Base-by-base conservation (phyloP, 2,329 filamentous ascomycete genomes). In the Beauveria scarabaeidicola region DNA sequence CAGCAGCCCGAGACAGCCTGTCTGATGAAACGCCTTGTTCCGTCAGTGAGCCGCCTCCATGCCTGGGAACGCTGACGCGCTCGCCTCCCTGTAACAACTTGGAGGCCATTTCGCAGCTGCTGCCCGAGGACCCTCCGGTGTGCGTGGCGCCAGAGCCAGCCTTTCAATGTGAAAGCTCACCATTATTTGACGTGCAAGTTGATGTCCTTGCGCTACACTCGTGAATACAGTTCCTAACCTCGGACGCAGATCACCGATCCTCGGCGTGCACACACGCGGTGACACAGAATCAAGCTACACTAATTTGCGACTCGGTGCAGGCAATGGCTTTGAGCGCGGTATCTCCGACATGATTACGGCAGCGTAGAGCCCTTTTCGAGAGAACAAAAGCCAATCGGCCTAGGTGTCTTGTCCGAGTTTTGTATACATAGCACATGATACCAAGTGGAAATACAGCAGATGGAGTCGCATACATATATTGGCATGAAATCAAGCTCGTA, bases 321-420 rank as follows among this genome's bases (percentile, higher is more conserved):
- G 43, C 13, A 59, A 11, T 17, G 15, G 40, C 8, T 52, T 59
- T 9, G 57, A 59, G 19, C 57, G 57, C n/a, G 48, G 57, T 21
- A 53, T 59, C 15, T 52, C 57, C 17, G 57, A 59, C 32, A 44
- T 59, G 48, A 59, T 59, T 17, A 46, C 57, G 1, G 48, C 57
- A 19, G 48, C 17, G 8, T 59, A 52, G 13, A n/a, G 40, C 10
- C 48, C 25, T 19, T n/a, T 2, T n/a, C 23, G 11, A n/a, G 43
- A 21, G 13, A 38, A 27, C 3, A n/a, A 17, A 25, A n/a, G 21
- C 17, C 6, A 17, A n/a, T 29, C 17, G 21, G 21, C 44, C 36
- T 21, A 29, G 1, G 29, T 3, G 19, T 41, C n/a, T 41, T 57
- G 57, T 59, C 23, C 48, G 48, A 47, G 57, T 58, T 58, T 58